A percentile compares a stretch with the other conserved stretches of the same genome.
These are phyloP conservation scores for Capronia americana DNA, from an alignment of 2,329 filamentous ascomycete species.

Conservation along the genomic window DNA sequence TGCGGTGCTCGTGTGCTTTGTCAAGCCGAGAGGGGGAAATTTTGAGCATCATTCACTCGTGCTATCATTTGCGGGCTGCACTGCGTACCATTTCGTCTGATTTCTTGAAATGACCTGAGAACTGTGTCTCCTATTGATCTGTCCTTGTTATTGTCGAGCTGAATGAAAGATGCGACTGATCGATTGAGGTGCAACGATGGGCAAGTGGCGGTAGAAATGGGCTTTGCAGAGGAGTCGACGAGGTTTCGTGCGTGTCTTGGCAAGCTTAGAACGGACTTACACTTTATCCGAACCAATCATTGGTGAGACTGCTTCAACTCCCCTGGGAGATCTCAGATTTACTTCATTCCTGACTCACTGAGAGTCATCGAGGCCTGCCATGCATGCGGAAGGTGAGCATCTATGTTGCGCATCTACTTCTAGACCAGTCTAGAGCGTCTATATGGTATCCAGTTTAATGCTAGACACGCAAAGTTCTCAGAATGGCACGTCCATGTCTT, in stretches of 20 bases:
- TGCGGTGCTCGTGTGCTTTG: slow-evolving; percentile 39
- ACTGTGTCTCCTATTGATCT: slow-evolving; percentile 10
- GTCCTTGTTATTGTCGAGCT: slow-evolving; percentile 47
- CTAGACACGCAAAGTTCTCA: slow-evolving; percentile 42
- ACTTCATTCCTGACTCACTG: slow-evolving; percentile 14
- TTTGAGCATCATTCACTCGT: slow-evolving; percentile 34
- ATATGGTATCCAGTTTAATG: slow-evolving; percentile 11
- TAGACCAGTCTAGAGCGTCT: slow-evolving; percentile 27
- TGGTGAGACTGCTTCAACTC: no score
- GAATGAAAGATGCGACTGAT: slow-evolving; percentile 41
- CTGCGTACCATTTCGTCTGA: slow-evolving; percentile 73
- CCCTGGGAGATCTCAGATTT: background rate
- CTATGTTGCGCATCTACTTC: slow-evolving; percentile 17
- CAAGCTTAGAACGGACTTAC: background rate
- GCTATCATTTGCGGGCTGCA: slow-evolving; percentile 11
- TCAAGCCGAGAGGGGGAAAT: slow-evolving; percentile 27
- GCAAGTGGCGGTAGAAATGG: slow-evolving; percentile 33
- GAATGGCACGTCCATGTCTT: slow-evolving; percentile 74
- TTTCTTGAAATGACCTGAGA: slow-evolving; percentile 38
- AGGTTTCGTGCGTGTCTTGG: slow-evolving; percentile 30
- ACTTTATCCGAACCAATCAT: slow-evolving; percentile 13
- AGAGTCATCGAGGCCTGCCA: slow-evolving; percentile 19
- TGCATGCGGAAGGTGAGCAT: background rate
- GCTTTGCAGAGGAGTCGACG: slow-evolving; percentile 17
- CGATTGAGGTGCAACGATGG: slow-evolving; percentile 43